Conservation (phyloP, 139 green algal species). For the Chloropicon primus region DNA sequence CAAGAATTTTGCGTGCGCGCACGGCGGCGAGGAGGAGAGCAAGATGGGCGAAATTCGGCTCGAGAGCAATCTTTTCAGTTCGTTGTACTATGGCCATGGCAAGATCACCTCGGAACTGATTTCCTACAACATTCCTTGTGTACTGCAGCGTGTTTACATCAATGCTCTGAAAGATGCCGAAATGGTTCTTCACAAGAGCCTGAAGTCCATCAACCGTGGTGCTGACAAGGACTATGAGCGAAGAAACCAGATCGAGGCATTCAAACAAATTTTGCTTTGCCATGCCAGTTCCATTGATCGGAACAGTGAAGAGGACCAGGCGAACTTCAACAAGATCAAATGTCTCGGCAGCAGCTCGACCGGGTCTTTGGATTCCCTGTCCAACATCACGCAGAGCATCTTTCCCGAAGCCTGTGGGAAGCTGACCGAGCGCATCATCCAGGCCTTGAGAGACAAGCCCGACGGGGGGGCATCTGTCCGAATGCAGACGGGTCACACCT, state of each 20-base stretch:
- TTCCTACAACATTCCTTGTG: not conserved
- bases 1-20: not conserved
- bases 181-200: not conserved
- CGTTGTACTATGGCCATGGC: not conserved
- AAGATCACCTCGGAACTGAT: not conserved
- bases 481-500: constrained; percentile 31
- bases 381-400: no score
- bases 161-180: not conserved
- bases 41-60: not conserved
- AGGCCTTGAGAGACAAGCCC: no score
- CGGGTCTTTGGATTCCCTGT: no score
- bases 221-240: not conserved
- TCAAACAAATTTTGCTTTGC: not conserved
- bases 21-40: not conserved
- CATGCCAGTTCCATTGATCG: not conserved
- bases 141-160: not conserved
- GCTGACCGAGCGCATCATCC: no score
- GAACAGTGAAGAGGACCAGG: not conserved
- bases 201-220: not conserved
- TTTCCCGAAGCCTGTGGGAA: no score
- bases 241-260: not conserved
- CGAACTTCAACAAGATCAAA: not conserved
- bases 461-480: no score
- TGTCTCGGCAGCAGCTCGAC: not conserved
- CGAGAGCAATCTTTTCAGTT: not conserved